Evolutionary conservation across 2,329 filamentous ascomycete species (phyloP).

Genomic region (Tolypocladium tundrense): DNA sequence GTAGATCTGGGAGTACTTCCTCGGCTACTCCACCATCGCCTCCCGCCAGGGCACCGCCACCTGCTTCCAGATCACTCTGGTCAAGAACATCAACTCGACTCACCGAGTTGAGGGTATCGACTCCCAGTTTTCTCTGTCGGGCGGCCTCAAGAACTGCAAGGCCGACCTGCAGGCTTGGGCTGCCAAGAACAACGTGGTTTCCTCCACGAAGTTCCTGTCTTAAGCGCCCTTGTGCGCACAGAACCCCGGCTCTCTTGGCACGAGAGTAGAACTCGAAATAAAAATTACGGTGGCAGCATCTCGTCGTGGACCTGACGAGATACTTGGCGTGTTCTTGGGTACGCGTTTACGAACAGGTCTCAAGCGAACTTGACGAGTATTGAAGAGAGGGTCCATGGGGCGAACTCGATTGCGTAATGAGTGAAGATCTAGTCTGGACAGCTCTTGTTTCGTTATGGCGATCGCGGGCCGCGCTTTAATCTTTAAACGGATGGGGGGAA

Average conservation of each 20-base stretch:
- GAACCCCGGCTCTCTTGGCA: neutral
- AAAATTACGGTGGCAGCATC: neutral
- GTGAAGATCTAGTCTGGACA: neutral
- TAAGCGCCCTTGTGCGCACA: constrained; percentile 2
- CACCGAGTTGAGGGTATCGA: constrained; percentile 71
- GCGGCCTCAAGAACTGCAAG: constrained; percentile 38
- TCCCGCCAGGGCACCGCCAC: constrained; percentile 78
- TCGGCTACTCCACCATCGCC: constrained; percentile 75
- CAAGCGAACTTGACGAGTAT: neutral
- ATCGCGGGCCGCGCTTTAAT: neutral
- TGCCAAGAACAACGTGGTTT: constrained; percentile 24
- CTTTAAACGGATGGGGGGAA: constrained; percentile 1
- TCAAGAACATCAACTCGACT: constrained; percentile 89
- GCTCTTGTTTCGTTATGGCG: neutral
- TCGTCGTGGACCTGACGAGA: neutral
- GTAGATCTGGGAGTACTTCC: constrained; percentile 88
- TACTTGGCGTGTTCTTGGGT: neutral
- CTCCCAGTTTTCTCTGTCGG: constrained; percentile 59
- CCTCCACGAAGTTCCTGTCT: constrained; percentile 18
- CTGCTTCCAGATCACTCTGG: constrained; percentile 79
- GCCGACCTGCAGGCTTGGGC: constrained; percentile 23
- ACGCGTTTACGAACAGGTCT: neutral
- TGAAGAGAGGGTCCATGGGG: neutral
- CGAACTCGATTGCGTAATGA: neutral
- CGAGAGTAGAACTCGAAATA: neutral